These are phyloP conservation scores for Alternaria sp. DNA, from an alignment of 2,329 filamentous ascomycete species.

Conservation along the genomic window DNA sequence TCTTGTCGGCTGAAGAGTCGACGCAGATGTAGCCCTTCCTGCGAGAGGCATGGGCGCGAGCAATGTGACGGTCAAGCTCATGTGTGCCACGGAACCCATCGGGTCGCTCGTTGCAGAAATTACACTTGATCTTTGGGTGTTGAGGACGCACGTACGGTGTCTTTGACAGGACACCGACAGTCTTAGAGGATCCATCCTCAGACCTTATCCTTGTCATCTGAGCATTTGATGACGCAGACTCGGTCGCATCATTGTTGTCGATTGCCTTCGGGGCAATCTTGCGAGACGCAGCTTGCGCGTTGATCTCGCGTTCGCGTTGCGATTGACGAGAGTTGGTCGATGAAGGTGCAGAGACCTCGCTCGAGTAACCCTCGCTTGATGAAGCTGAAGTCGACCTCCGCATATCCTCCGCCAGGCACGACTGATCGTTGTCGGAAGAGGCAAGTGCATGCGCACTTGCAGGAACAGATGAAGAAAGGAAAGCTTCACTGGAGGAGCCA, in stretches of 20 bases:
- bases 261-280: slow-evolving; percentile 57
- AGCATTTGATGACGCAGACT: slow-evolving; percentile 47
- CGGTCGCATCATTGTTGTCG: slow-evolving; percentile 35
- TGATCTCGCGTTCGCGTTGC: slow-evolving; percentile 57
- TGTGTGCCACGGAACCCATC: slow-evolving; percentile 87
- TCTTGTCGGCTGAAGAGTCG: slow-evolving; percentile 63
- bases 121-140: slow-evolving; percentile 74
- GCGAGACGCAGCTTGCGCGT: slow-evolving; percentile 55
- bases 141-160: slow-evolving; percentile 68
- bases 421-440: slow-evolving; percentile 34
- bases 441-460: slow-evolving; percentile 45
- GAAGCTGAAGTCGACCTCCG: slow-evolving; percentile 54
- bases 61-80: slow-evolving; percentile 63
- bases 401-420: slow-evolving; percentile 56
- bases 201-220: slow-evolving; percentile 60
- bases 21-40: slow-evolving; percentile 69
- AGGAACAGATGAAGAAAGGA: slow-evolving; percentile 38
- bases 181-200: slow-evolving; percentile 60
- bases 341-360: slow-evolving; percentile 52
- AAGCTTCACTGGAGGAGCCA: slow-evolving; percentile 47
- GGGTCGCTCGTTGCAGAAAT: slow-evolving; percentile 72
- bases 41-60: slow-evolving; percentile 68
- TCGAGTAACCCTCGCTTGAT: slow-evolving; percentile 47
- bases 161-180: slow-evolving; percentile 59
- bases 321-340: slow-evolving; percentile 55